phyloP scores from a whole-genome alignment of 2,329 filamentous ascomycete species.

The Paraphoma chrysanthemicola region DNA sequence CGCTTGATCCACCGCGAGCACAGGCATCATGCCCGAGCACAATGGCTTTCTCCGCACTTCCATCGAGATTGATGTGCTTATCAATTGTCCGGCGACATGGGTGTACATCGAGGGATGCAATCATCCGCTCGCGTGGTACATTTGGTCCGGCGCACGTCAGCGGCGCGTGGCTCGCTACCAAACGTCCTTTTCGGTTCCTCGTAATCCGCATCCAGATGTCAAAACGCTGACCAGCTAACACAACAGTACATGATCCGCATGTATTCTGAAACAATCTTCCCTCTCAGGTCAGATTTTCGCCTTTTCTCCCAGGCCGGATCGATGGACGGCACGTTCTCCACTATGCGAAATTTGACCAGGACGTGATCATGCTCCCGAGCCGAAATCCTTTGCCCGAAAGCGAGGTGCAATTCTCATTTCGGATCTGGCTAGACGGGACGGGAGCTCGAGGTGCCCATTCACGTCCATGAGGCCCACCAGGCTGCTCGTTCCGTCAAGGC shows the following conservation, averaged over 20 bases:
- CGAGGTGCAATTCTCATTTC: neutral
- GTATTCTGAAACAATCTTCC: neutral
- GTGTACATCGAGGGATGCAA: neutral
- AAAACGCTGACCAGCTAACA: neutral
- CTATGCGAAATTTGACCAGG: neutral
- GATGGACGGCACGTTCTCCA: neutral
- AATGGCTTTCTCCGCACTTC: no score
- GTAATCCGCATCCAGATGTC: neutral
- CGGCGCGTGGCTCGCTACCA: neutral
- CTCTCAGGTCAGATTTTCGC: neutral
- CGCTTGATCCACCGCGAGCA: no score
- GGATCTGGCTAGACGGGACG: neutral
- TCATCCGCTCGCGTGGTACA: neutral
- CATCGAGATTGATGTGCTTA: neutral
- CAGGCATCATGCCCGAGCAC: no score
- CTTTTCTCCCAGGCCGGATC: neutral
- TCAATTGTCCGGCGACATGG: neutral
- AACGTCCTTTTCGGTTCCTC: neutral
- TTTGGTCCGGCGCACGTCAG: neutral
- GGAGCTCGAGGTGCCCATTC: neutral
- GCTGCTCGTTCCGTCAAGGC: neutral
- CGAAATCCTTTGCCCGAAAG: neutral
- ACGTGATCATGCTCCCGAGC: neutral
- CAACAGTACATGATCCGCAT: neutral
- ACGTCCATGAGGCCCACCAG: neutral